A percentile compares a stretch with the other conserved stretches of the same genome.
Evolutionary conservation across 345 rosid genomes (phyloP).

Genomic region (Melaleuca alternifolia): DNA sequence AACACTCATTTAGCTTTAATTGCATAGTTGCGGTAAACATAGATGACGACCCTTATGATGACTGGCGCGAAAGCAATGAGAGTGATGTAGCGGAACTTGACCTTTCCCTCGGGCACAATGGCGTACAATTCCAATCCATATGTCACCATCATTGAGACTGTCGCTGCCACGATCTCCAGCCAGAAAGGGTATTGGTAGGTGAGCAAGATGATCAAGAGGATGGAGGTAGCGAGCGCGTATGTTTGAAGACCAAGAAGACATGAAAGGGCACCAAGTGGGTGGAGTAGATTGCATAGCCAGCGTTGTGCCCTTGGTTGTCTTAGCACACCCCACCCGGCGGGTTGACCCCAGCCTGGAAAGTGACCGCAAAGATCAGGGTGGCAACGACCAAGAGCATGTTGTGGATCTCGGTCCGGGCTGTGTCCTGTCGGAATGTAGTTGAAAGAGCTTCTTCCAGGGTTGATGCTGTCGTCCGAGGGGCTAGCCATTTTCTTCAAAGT

Average conservation of each 20-base stretch:
- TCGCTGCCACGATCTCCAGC: slow-evolving; percentile 6
- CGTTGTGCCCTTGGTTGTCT: background rate
- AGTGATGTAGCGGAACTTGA: background rate
- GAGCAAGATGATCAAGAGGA: slow-evolving; percentile 1
- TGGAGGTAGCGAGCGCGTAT: slow-evolving; percentile 1
- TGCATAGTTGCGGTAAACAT: background rate
- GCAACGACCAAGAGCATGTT: background rate
- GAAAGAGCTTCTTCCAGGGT: slow-evolving; percentile 2
- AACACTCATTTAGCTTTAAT: background rate
- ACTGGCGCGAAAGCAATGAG: background rate
- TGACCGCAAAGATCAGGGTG: slow-evolving; percentile 4
- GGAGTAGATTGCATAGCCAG: slow-evolving; percentile 3
- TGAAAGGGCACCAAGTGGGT: slow-evolving; percentile 1
- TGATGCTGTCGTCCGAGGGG: background rate
- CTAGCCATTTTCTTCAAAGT: background rate
- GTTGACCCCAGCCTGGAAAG: slow-evolving; percentile 11
- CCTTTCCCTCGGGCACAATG: background rate
- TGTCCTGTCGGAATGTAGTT: background rate
- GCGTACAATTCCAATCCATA: slow-evolving; percentile 3
- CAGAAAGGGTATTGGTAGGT: slow-evolving; percentile 12
- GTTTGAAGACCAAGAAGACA: slow-evolving; percentile 13
- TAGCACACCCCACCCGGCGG: slow-evolving; percentile 17
- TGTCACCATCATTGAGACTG: slow-evolving; percentile 5
- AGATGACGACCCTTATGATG: background rate
- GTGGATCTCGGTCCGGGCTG: background rate